Evolutionary conservation across 768 basidiomycete genomes (phyloP), one percentile per base, ranked within the genome.

Genomic region (Baorangia bicolor): DNA sequence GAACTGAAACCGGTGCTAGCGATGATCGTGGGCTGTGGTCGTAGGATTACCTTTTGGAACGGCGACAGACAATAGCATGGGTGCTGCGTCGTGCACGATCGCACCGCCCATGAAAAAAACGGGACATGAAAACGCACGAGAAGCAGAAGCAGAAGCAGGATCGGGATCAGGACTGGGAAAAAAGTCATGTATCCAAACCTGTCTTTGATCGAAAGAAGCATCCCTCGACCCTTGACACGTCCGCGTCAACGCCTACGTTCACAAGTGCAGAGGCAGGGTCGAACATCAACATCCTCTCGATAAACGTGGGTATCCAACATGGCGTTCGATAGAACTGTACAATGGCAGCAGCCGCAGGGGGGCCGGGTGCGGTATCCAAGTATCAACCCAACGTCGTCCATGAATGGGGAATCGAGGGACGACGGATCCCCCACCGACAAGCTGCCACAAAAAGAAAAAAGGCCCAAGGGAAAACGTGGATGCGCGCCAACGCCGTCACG

Each of bases 201-300:
- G 50, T 30, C 20, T 44, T 44, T 40, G 45, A 59, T 59, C 57
- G 45, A 25, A 23, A 35, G 46, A 53, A 35, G 30, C 2, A 27
- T 52, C 57, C 48, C 47, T 58, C 40, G 58, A 53, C 57, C 57
- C 57, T 58, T 28, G 48, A 45, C n/a, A n/a, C 48, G 21, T 45
- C 21, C 41, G 51, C 13, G 38, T 53, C 35, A 38, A 52, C 11
- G 49, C 57, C 49, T 44, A 27, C 56, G n/a, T n/a, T n/a, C n/a
- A n/a, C n/a, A n/a, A n/a, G 13, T 51, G 23, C 9, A 49, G 43
- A 49, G 47, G 27, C 25, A 37, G n/a, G 47, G 4, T 28, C 48
- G 25, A 37, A 28, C 27, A 28, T 20, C 35, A n/a, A 49, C n/a
- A 20, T 35, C 47, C 46, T 25, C n/a, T 25, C 21, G 9, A n/a